Evolutionary conservation across 129 eudicot genomes (phyloP).

Genomic region (Oenanthe sinensis): DNA sequence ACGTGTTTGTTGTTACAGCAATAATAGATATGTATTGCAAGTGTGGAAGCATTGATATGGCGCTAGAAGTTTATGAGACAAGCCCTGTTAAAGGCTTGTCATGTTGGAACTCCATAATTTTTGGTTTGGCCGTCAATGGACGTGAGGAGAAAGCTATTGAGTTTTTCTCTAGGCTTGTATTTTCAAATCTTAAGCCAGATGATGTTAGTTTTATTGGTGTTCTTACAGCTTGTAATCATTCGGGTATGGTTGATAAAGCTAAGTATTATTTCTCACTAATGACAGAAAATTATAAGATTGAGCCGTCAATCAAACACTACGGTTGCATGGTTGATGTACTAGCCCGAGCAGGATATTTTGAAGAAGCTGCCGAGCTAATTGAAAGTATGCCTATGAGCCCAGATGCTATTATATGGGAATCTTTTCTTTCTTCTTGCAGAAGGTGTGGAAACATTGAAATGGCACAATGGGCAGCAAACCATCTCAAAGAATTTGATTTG

Average conservation of each 20-base stretch:
- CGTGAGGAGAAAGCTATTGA: slow-evolving; percentile 33
- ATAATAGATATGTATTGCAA: slow-evolving; percentile 64
- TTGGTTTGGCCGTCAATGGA: slow-evolving; percentile 60
- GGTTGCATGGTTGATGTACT: slow-evolving; percentile 63
- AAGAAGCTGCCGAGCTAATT: slow-evolving; percentile 47
- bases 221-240: slow-evolving; percentile 54
- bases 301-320: slow-evolving; percentile 58
- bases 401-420: slow-evolving; percentile 62
- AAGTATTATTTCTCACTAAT: slow-evolving; percentile 37
- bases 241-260: slow-evolving; percentile 37
- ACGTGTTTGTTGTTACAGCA: slow-evolving; percentile 42
- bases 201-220: slow-evolving; percentile 46
- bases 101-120: slow-evolving; percentile 67
- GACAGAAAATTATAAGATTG: slow-evolving; percentile 30
- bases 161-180: slow-evolving; percentile 36
- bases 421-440: slow-evolving; percentile 46
- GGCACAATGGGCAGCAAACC: slow-evolving; percentile 41
- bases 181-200: slow-evolving; percentile 31
- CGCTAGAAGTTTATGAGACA: slow-evolving; percentile 29
- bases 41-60: slow-evolving; percentile 55
- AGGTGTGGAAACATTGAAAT: slow-evolving; percentile 37
- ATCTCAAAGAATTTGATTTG: slow-evolving; percentile 34
- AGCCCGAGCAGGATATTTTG: slow-evolving; percentile 46
- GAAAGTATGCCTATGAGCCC: slow-evolving; percentile 56
- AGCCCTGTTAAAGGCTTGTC: slow-evolving; percentile 36